phyloP scores from a whole-genome alignment of 257 asterid species.

The Schizonepeta tenuifolia region DNA sequence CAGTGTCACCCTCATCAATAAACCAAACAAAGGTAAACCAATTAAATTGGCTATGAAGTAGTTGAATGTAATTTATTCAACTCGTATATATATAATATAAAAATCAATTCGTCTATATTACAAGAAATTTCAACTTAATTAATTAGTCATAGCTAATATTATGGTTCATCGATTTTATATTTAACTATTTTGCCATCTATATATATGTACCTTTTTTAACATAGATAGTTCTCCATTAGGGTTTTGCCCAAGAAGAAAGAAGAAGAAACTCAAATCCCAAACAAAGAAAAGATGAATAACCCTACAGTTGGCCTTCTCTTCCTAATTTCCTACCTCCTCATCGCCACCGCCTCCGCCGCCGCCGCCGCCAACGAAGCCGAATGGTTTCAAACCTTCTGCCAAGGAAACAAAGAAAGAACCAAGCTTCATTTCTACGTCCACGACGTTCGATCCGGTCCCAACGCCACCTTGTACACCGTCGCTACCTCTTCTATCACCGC shows the following conservation, averaged over 20 bases:
- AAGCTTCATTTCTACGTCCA: constrained; percentile 46
- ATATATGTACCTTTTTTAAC: not conserved
- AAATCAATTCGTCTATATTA: no score
- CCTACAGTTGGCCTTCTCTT: not conserved
- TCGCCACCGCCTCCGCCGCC: not conserved
- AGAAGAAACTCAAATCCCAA: no score
- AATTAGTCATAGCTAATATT: no score
- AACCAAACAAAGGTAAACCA: no score
- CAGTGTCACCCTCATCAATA: no score
- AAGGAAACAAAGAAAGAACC: constrained; percentile 8
- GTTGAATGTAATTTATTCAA: no score
- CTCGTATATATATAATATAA: no score
- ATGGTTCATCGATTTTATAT: not conserved
- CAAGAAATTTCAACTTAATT: no score
- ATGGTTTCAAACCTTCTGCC: constrained; percentile 30
- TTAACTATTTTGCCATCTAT: not conserved
- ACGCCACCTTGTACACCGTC: constrained; percentile 34
- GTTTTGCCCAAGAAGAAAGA: no score
- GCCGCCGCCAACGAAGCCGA: not conserved
- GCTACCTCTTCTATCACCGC: constrained; percentile 41
- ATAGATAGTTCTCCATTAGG: not conserved
- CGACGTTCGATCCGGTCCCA: constrained; percentile 33
- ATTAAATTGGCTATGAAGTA: no score
- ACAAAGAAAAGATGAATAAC: constrained; percentile 28
- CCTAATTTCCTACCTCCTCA: not conserved